Conservation (phyloP, 495 filamentous ascomycete genomes). For the Rusavskia elegans region DNA sequence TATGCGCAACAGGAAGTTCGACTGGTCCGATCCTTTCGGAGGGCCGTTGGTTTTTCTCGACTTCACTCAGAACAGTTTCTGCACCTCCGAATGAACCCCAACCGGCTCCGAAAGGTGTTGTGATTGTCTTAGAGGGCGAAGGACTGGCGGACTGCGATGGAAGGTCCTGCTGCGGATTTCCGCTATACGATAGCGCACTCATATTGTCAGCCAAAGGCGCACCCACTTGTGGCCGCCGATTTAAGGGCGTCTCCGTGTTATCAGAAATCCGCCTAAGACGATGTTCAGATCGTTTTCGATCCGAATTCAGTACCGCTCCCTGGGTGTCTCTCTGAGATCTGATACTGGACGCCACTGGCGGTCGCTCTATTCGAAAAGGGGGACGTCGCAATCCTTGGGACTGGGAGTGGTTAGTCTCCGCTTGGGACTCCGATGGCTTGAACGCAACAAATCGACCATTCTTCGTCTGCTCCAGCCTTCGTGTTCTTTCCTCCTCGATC, state of each 20-base stretch:
- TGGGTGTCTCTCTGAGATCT: too few species aligned
- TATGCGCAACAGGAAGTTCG: neutral
- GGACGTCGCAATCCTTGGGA: too few species aligned
- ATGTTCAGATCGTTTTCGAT: too few species aligned
- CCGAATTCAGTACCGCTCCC: too few species aligned
- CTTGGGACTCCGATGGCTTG: neutral
- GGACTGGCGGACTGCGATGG: neutral
- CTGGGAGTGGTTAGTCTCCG: neutral
- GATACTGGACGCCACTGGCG: too few species aligned
- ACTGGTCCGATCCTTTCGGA: neutral
- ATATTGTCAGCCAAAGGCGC: too few species aligned
- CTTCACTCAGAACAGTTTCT: neutral
- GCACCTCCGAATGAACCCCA: neutral
- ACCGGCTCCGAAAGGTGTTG: neutral
- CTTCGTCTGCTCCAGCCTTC: conserved; percentile 3
- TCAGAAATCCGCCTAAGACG: too few species aligned
- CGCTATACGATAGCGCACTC: too few species aligned
- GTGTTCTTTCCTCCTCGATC: conserved; percentile 3
- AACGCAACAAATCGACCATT: conserved; percentile 5
- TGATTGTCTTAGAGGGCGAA: neutral
- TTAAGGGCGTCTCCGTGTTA: too few species aligned
- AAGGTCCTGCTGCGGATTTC: too few species aligned
- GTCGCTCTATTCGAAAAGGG: too few species aligned
- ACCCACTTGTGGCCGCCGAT: too few species aligned
- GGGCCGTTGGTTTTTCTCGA: neutral